A percentile compares a stretch with the other conserved stretches of the same genome.
Evolutionary conservation across 768 basidiomycete genomes (phyloP).

Genomic region (Kwoniella sp.): DNA sequence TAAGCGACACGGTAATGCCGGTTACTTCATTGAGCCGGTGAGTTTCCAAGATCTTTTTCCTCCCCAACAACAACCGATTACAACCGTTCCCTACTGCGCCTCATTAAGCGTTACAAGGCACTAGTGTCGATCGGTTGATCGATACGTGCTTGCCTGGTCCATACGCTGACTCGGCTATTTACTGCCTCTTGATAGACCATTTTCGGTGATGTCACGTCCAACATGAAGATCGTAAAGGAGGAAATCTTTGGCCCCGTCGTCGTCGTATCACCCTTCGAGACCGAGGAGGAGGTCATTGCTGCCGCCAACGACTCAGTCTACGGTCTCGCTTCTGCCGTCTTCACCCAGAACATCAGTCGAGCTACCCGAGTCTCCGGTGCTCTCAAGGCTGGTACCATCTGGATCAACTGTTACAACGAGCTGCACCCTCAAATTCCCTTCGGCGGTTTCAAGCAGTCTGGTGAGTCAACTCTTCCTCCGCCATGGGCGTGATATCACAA

Average conservation of each 20-base stretch:
- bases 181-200: constrained; percentile 59
- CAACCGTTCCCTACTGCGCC: background rate
- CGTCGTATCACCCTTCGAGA: constrained; percentile 76
- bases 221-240: constrained; percentile 80
- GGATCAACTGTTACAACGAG: constrained; percentile 51
- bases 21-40: constrained; percentile 72
- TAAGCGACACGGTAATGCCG: constrained; percentile 66
- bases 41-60: constrained; percentile 4
- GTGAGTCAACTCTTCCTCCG: no score
- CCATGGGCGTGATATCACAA: no score
- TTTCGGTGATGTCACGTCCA: constrained; percentile 68
- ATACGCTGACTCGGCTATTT: background rate
- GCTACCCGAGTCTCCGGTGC: constrained; percentile 72
- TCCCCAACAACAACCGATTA: constrained; percentile 8
- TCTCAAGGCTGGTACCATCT: constrained; percentile 73
- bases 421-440: constrained; percentile 84
- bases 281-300: constrained; percentile 70
- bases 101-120: background rate
- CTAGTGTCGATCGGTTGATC: background rate
- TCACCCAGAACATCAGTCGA: constrained; percentile 71
- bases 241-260: constrained; percentile 97
- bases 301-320: constrained; percentile 86
- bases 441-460: constrained; percentile 82
- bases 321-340: constrained; percentile 81
- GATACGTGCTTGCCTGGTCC: background rate